These are phyloP conservation scores for Pichia sp. DNA, from an alignment of 1,139 yeast genomes.

Conservation along the genomic window DNA sequence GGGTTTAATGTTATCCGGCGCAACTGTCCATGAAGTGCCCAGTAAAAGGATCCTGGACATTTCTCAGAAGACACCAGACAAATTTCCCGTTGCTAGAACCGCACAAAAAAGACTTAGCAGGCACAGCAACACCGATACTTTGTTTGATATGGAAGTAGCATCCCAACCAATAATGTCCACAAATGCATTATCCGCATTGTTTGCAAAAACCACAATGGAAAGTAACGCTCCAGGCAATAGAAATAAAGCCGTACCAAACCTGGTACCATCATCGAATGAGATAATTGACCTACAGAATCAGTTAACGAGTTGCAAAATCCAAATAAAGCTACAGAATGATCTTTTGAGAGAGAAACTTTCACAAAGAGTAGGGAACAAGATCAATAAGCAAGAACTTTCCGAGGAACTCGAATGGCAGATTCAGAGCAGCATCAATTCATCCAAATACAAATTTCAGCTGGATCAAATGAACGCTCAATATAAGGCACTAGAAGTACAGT, in stretches of 20 bases:
- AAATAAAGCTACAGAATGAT: conserved; percentile 23
- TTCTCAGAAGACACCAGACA: too few species aligned
- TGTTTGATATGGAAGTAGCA: conserved; percentile 6
- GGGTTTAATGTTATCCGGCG: conserved; percentile 1
- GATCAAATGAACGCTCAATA: conserved; percentile 1
- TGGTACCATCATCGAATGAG: conserved; percentile 10
- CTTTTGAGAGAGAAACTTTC: conserved; percentile 18
- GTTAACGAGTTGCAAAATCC: conserved; percentile 25
- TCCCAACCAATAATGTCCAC: too few species aligned
- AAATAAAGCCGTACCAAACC: neutral
- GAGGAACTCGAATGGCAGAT: conserved; percentile 9
- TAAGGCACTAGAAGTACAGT: conserved; percentile 8
- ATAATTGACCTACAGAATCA: conserved; percentile 21
- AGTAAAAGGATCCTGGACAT: too few species aligned
- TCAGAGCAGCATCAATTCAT: conserved; percentile 3
- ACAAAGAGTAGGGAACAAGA: neutral
- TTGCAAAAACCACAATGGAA: too few species aligned
- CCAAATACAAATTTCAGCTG: conserved; percentile 4
- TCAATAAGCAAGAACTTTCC: conserved; percentile 5
- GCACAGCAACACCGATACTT: conserved; percentile 6
- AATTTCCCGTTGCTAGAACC: neutral
- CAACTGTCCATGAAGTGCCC: neutral
- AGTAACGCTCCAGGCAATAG: too few species aligned
- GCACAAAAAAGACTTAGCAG: conserved; percentile 10
- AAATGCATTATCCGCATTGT: too few species aligned